Evolutionary conservation across 2,329 filamentous ascomycete species (phyloP), one percentile per base, ranked within the genome.

Genomic region (Monilinia fructicola): DNA sequence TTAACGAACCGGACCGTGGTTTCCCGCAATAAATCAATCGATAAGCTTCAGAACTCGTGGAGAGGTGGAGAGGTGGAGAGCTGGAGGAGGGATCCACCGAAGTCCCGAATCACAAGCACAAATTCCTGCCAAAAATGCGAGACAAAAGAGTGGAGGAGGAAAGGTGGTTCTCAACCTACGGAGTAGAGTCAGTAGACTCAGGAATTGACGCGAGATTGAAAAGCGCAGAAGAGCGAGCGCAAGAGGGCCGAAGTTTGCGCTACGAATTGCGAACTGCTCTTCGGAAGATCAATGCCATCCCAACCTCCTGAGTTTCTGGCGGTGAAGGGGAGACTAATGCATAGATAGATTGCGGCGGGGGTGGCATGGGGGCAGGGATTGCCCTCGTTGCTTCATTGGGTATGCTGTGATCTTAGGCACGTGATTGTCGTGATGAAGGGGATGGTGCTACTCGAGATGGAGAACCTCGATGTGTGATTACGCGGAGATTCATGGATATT

Each of bases 291-390:
- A 55, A 38, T 64, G 61, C 53, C 53, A 65, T 65, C 54, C 54
- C 54, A 65, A 50, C 63, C 44, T 40, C 54, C n/a, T 52, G 18
- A 50, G 38, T 65, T 53, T 65, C 54, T 65, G 63, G 63, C 63
- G 63, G 54, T 65, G 63, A 65, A 58, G 42, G n/a, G 62, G 26
- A n/a, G 21, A 16, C 56, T 60, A 48, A 60, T 48, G 42, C 42
- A 48, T 48, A 44, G 28, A 18, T 60, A n/a, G 23, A 14, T 26
- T 52, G 16, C 2, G 35, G 53, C 53, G n/a, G n/a, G 50, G 52
- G 52, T 18, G 48, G 28, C 56, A 35, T 59, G 40, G 40, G n/a
- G 10, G 21, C 44, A 50, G 21, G 56, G 42, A 23, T n/a, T 35
- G 31, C 9, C 31, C 9, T 35, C 31, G 9, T 35, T 54, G 52